A percentile compares a stretch with the other conserved stretches of the same genome.
These are phyloP conservation scores for Vitis rotundifolia DNA, from an alignment of 164 flowering plant genomes.

Conservation along the genomic window DNA sequence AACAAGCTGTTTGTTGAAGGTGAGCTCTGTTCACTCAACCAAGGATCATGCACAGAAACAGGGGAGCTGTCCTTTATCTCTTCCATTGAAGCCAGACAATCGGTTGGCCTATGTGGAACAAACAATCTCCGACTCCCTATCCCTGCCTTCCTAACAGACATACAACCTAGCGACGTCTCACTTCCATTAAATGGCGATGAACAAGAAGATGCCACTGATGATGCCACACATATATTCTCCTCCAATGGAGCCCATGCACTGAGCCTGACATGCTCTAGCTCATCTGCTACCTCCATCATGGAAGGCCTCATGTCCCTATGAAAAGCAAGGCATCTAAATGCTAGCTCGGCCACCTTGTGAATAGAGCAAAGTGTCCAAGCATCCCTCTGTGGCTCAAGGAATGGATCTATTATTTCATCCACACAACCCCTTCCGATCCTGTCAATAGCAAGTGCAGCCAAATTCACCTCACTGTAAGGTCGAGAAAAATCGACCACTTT, in stretches of 20 bases:
- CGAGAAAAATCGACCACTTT: slow-evolving; percentile 68
- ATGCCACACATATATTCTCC: slow-evolving; percentile 36
- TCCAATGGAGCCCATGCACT: slow-evolving; percentile 57
- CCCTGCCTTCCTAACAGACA: slow-evolving; percentile 16
- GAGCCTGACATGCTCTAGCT: slow-evolving; percentile 55
- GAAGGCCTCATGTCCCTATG: slow-evolving; percentile 68
- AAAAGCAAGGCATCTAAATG: slow-evolving; percentile 69
- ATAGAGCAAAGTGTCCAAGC: slow-evolving; percentile 65
- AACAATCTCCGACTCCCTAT: slow-evolving; percentile 38
- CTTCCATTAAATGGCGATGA: slow-evolving; percentile 49
- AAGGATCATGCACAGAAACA: slow-evolving; percentile 73
- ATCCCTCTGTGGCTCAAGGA: slow-evolving; percentile 53
- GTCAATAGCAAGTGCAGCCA: slow-evolving; percentile 70
- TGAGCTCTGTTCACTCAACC: slow-evolving; percentile 85
- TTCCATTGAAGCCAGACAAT: slow-evolving; percentile 26
- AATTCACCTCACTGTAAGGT: slow-evolving; percentile 52
- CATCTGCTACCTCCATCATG: slow-evolving; percentile 67
- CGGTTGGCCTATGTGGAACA: slow-evolving; percentile 27
- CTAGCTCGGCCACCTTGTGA: slow-evolving; percentile 69
- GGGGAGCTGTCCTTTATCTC: slow-evolving; percentile 60
- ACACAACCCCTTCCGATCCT: slow-evolving; percentile 57
- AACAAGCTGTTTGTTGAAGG: slow-evolving; percentile 85
- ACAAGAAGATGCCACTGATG: slow-evolving; percentile 42
- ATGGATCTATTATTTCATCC: slow-evolving; percentile 63
- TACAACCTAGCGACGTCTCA: slow-evolving; percentile 35